Base-by-base conservation (phyloP, 1,284 basidiomycete genomes). In the Ustilago bromivora region DNA sequence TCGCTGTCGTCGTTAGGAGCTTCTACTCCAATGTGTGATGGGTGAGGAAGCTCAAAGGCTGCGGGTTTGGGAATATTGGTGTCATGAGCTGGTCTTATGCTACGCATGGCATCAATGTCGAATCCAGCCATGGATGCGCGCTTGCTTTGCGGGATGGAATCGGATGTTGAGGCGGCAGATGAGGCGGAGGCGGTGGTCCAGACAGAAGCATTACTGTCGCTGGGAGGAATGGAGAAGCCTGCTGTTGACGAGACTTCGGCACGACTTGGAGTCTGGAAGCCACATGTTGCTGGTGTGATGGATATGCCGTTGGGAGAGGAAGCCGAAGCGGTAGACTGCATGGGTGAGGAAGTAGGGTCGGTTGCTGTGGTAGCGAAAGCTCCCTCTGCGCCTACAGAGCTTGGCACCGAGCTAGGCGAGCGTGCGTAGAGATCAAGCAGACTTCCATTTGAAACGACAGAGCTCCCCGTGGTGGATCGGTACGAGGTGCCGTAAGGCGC, bases 341-440 rank as follows among this genome's bases (percentile, higher is more conserved):
- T 51, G 1, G 60, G 31, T 0, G 43, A 31, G 7, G 59, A 43
- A 17, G 52, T 10, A n/a, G 17, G 17, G 2, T 6, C 31, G 15
- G 28, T 41, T 15, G 57, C 58, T 4, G 55, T n/a, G 11, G 12
- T 23, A 15, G 11, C 38, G 43, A 53, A 57, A 36, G 8, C 55
- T 3, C 6, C 57, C 3, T 49, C 57, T 4, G 46, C 51, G 7
- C 61, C 67, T 0, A 56, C 28, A 3, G 74, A 66, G 3, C 41
- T 57, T 6, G 65, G 66, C 34, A 56, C 40, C 5, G 74, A 71
- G 57, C 47, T 51, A 1, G 69, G 69, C 2, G 76, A 78, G 13
- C 65, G 71, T 46, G 76, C 71, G 55, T 78, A 78, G 40, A 78
- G 76, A 31, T 78, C 76, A 6, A 78, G 61, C 8, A 78, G 68